Evolutionary conservation across 2,329 filamentous ascomycete species (phyloP).

Genomic region (Paraconiothyrium brasiliense): DNA sequence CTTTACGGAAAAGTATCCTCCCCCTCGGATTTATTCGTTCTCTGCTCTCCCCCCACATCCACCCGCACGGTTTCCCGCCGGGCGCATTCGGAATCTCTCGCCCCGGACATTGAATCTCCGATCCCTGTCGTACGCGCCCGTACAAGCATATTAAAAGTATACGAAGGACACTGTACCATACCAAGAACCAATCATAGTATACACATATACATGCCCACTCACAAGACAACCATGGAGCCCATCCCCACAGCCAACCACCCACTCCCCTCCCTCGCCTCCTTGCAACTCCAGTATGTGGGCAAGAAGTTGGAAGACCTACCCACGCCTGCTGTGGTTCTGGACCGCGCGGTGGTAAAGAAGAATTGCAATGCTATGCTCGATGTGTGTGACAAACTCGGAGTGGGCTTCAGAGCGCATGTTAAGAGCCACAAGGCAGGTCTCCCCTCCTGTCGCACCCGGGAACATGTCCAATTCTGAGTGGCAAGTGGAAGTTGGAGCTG

Average conservation of each 20-base stretch:
- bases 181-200: too few species aligned
- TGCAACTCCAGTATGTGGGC: slow-evolving; percentile 61
- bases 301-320: slow-evolving; percentile 68
- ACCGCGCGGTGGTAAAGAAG: slow-evolving; percentile 69
- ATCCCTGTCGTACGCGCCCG: background rate
- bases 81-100: background rate
- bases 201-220: too few species aligned
- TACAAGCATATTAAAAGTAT: background rate
- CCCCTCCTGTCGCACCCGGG: background rate
- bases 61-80: slow-evolving; percentile 5
- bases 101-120: slow-evolving; percentile 7
- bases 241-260: slow-evolving; percentile 26
- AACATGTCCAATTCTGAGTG: too few species aligned
- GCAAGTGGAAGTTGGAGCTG: background rate
- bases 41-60: background rate
- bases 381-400: slow-evolving; percentile 65
- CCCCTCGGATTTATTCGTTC: background rate
- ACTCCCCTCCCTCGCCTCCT: slow-evolving; percentile 19
- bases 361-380: slow-evolving; percentile 79
- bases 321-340: slow-evolving; percentile 74
- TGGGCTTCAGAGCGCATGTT: slow-evolving; percentile 79
- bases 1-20: background rate
- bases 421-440: slow-evolving; percentile 79
- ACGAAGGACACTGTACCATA: background rate
- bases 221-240: slow-evolving; percentile 15